Percentiles rank a stretch among this genome's conserved stretches.
These are phyloP conservation scores for Fraxinus quadrangulata DNA, from an alignment of 257 asterid genomes.

Conservation along the genomic window DNA sequence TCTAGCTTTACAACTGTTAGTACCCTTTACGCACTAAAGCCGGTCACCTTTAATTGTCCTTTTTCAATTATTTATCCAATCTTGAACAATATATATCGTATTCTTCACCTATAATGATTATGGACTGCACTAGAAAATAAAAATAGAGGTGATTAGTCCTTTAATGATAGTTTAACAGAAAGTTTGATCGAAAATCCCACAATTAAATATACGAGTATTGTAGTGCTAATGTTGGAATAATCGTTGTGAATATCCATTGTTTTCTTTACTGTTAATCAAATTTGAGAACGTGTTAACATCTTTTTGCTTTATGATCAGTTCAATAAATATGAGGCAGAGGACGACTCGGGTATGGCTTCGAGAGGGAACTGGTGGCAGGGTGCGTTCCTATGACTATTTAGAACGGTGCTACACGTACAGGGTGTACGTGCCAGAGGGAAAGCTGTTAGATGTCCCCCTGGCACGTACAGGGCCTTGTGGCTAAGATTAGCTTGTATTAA, in stretches of 20 bases:
- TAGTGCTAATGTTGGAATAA: too few species aligned
- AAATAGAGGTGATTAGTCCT: not conserved
- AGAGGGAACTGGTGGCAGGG: constrained; percentile 72
- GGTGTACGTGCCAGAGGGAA: too few species aligned
- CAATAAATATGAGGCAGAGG: constrained; percentile 44
- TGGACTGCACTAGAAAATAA: not conserved
- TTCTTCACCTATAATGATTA: not conserved
- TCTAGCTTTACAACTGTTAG: constrained; percentile 56
- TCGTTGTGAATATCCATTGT: not conserved
- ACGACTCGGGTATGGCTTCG: constrained; percentile 49
- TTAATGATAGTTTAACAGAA: not conserved
- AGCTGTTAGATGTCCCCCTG: too few species aligned
- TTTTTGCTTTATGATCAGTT: constrained; percentile 25
- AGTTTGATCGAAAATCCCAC: not conserved
- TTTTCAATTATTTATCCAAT: not conserved
- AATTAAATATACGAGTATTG: too few species aligned
- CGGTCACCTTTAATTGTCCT: too few species aligned
- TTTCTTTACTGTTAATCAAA: not conserved
- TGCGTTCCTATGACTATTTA: constrained; percentile 1
- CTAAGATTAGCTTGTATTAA: not conserved
- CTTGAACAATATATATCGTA: not conserved
- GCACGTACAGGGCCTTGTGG: not conserved
- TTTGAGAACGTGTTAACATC: not conserved
- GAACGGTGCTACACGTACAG: too few species aligned
- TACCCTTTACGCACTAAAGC: not conserved